Evolutionary conservation across 2,329 filamentous ascomycete species (phyloP).

Genomic region (Alternaria sp.): DNA sequence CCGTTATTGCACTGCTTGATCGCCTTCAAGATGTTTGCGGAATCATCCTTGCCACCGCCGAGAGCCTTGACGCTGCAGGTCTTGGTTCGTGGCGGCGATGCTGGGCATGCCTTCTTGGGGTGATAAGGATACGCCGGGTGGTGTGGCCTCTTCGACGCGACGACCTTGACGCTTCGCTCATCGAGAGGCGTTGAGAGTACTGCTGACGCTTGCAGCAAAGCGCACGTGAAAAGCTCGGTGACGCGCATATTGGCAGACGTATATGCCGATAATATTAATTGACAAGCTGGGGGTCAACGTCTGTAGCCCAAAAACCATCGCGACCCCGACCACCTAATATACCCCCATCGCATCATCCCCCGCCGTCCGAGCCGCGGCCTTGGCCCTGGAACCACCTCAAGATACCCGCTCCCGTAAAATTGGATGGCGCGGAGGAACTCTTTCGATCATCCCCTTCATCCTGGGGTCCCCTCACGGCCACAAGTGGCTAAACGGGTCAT

Average conservation of each 20-base stretch:
- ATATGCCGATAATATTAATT: neutral
- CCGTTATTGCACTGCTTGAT: conserved; percentile 67
- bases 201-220: conserved; percentile 36
- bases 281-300: neutral
- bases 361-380: conserved; percentile 12
- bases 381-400: conserved; percentile 7
- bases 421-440: conserved; percentile 24
- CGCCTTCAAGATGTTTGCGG: conserved; percentile 60
- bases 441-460: conserved; percentile 18
- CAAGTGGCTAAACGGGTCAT: conserved; percentile 19
- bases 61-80: conserved; percentile 49
- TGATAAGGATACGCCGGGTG: conserved; percentile 45
- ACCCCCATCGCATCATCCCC: conserved; percentile 14
- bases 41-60: conserved; percentile 57
- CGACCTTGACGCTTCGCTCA: conserved; percentile 10
- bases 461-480: conserved; percentile 17
- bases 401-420: neutral
- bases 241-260: conserved; percentile 31
- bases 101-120: conserved; percentile 43
- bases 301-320: neutral
- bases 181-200: conserved; percentile 27
- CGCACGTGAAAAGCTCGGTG: conserved; percentile 28
- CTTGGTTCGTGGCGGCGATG: conserved; percentile 44
- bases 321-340: conserved; percentile 21
- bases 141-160: conserved; percentile 39